Base-by-base conservation (phyloP, 2,329 filamentous ascomycete genomes). In the Clarireedia paspali region DNA sequence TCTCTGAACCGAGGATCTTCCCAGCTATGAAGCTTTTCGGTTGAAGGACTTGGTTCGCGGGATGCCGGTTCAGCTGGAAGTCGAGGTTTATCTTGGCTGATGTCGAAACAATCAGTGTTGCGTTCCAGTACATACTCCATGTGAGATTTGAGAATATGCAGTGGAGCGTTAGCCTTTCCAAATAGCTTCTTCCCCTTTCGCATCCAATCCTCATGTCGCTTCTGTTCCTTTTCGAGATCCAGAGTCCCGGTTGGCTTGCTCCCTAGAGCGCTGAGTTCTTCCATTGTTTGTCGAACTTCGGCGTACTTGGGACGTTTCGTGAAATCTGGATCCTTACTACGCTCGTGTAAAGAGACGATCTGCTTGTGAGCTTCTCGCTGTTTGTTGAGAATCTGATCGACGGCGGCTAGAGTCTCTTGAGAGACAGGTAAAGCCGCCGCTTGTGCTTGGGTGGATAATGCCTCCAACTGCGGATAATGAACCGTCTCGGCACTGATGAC, bases 191-290 rank as follows among this genome's bases (percentile, higher is more conserved):
- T 99, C 50, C 94, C 94, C 66, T 90, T 90, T 34, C 94, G 83
- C 92, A 99, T 99, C 94, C 94, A 99, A 70, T 99, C 94, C 69
- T 99, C 94, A 63, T 97, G 94, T 6, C 89, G 84, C 68, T 94
- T 95, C 62, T 94, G 88, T 70, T 97, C 91, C 61, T 90, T 91
- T 68, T 99, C 94, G 4, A 99, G 80, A 66, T 99, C 94, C 36
- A 95, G 80, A 0, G 92, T 95, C 2, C 94, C 94, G 42, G 82
- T 82, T 0, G 94, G 94, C 68, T 96, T 96, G 60, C 90, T 95
- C 65, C 96, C 95, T 9, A 97, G 79, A 53, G 94, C 89, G 57
- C 90, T 88, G 12, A 99, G 74, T 59, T 87, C 87, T 66, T 91
- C 89, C 76, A 94, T 89, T 9, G 96, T 85, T 46, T 95, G 89